A percentile compares a stretch with the other conserved stretches of the same genome.
These are phyloP conservation scores for Vairimorpha ceranae DNA, from an alignment of 371 early-diverging fungal species.

Conservation along the genomic window DNA sequence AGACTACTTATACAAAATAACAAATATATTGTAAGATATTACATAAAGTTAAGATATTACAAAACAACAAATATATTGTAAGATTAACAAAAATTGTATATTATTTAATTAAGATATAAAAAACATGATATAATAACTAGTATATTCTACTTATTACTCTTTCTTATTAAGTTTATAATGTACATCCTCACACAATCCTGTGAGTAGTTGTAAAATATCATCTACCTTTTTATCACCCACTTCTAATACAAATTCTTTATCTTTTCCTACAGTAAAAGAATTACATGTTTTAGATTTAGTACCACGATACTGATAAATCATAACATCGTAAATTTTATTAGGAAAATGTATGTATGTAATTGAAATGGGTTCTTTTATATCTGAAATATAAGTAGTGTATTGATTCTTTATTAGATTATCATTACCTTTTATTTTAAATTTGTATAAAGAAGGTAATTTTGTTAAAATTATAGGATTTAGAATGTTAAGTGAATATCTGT, in stretches of 20 bases:
- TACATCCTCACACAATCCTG: not conserved
- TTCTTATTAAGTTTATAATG: not conserved
- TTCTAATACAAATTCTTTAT: not conserved
- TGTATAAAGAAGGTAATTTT: conserved; percentile 12
- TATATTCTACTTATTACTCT: not conserved
- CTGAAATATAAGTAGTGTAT: not conserved
- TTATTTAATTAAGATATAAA: too few species aligned
- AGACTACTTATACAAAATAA: too few species aligned
- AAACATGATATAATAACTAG: too few species aligned
- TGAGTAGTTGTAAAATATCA: not conserved
- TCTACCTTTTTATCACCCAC: not conserved
- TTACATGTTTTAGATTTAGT: not conserved
- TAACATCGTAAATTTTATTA: conserved; percentile 27
- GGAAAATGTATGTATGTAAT: conserved; percentile 24
- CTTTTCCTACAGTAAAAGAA: not conserved
- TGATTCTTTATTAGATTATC: not conserved
- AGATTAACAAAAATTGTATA: too few species aligned
- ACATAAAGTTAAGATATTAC: too few species aligned
- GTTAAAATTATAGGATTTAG: conserved; percentile 24
- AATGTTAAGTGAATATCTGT: not conserved
- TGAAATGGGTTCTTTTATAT: not conserved
- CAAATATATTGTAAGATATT: too few species aligned
- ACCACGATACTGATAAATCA: not conserved
- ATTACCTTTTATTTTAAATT: conserved; percentile 12
- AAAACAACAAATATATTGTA: too few species aligned